Conservation (phyloP, 257 asterid species). For the Lycium ferocissimum region DNA sequence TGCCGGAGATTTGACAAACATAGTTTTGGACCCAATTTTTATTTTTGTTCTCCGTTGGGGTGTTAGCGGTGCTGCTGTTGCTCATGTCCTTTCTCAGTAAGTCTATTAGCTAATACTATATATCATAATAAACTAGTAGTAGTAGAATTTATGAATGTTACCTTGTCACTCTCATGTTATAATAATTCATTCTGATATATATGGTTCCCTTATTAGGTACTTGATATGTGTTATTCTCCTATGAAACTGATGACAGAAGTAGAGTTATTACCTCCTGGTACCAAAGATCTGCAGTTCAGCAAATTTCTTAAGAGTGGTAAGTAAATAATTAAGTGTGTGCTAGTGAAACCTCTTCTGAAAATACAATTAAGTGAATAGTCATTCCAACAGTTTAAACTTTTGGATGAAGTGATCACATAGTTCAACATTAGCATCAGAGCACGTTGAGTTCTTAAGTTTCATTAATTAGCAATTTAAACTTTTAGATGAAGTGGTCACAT, state of each 20-base stretch:
- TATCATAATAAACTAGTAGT: not conserved
- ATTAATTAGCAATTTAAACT: no score
- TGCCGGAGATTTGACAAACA: constrained; percentile 72
- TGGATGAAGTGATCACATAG: no score
- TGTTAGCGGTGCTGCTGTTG: constrained; percentile 95
- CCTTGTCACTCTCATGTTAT: not conserved
- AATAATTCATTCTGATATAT: not conserved
- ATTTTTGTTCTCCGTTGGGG: constrained; percentile 75
- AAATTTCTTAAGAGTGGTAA: constrained; percentile 84
- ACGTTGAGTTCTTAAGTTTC: no score
- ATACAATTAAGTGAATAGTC: no score
- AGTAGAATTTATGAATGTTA: not conserved
- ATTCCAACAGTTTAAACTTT: no score
- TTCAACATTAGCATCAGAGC: no score
- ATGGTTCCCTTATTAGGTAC: constrained; percentile 54
- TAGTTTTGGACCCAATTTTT: constrained; percentile 84
- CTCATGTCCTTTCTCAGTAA: constrained; percentile 96
- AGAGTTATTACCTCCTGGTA: constrained; percentile 72
- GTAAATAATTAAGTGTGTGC: not conserved
- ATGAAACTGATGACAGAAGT: constrained; percentile 68
- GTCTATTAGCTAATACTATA: constrained; percentile 37
- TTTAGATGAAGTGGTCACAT: no score
- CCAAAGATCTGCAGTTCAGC: constrained; percentile 68
- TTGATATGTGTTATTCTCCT: constrained; percentile 71
- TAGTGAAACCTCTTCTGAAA: no score